Conservation (phyloP, 2,329 filamentous ascomycete genomes). For the Aspergillus ochraceus region DNA sequence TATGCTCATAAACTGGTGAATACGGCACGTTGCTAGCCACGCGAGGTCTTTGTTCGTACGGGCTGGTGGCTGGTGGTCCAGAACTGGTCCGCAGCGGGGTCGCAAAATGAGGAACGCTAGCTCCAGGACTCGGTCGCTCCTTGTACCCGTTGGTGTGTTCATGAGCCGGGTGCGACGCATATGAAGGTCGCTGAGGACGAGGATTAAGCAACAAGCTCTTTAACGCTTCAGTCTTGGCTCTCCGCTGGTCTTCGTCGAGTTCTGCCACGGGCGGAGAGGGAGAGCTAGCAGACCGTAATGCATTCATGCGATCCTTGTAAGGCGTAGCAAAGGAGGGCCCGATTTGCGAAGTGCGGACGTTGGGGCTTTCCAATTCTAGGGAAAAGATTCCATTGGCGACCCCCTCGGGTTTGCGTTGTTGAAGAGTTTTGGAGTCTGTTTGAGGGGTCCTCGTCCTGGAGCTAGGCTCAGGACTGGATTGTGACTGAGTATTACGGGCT, state of each 20-base stretch:
- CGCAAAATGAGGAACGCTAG: slow-evolving; percentile 30
- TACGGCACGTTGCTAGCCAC: slow-evolving; percentile 18
- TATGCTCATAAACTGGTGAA: slow-evolving; percentile 21
- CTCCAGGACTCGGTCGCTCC: slow-evolving; percentile 15
- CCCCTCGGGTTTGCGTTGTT: slow-evolving; percentile 46
- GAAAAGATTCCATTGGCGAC: slow-evolving; percentile 61
- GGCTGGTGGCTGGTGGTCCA: slow-evolving; percentile 29
- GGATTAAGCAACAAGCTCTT: slow-evolving; percentile 49
- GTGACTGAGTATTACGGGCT: slow-evolving; percentile 55
- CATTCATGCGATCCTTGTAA: slow-evolving; percentile 48
- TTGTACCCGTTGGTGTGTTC: slow-evolving; percentile 20
- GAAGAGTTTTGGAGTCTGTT: slow-evolving; percentile 38
- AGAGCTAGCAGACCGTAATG: slow-evolving; percentile 39
- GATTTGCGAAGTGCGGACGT: slow-evolving; percentile 53
- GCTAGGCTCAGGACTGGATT: slow-evolving; percentile 43
- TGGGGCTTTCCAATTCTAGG: slow-evolving; percentile 66
- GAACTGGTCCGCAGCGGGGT: slow-evolving; percentile 35
- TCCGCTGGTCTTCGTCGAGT: slow-evolving; percentile 41
- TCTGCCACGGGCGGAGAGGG: slow-evolving; percentile 28
- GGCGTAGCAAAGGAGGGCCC: slow-evolving; percentile 68
- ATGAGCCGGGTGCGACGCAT: slow-evolving; percentile 28
- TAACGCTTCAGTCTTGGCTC: slow-evolving; percentile 45
- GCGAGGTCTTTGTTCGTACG: slow-evolving; percentile 18
- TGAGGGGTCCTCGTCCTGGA: slow-evolving; percentile 54
- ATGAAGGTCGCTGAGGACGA: slow-evolving; percentile 36